Conservation (phyloP, 2,329 filamentous ascomycete genomes). For the Pseudocercospora vitis region DNA sequence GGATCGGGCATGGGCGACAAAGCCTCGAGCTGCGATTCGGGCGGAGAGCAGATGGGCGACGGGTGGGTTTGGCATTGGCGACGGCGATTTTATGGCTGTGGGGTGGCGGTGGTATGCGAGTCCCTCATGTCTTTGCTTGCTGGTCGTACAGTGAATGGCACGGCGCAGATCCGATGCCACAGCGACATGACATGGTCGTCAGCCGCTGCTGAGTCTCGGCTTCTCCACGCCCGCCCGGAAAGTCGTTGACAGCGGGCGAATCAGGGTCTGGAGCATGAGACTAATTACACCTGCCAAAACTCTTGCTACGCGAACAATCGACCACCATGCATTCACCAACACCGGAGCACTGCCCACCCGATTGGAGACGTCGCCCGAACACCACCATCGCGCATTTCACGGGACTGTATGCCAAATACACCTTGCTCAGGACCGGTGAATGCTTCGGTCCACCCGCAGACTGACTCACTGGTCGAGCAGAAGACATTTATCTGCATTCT, state of each 20-base stretch:
- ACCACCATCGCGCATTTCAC: too few species aligned
- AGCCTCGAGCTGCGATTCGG: conserved; percentile 20
- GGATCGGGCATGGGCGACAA: conserved; percentile 8
- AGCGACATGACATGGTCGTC: background rate
- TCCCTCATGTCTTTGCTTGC: conserved; percentile 4
- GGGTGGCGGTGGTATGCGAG: background rate
- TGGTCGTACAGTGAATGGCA: too few species aligned
- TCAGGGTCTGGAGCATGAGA: background rate
- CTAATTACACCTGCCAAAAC: background rate
- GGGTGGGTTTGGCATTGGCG: conserved; percentile 15
- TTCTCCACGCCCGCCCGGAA: too few species aligned
- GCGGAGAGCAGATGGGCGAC: conserved; percentile 10
- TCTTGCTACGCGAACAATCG: background rate
- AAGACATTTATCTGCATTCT: conserved; percentile 10
- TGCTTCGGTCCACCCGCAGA: conserved; percentile 21
- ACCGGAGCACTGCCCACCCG: too few species aligned
- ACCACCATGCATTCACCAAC: background rate
- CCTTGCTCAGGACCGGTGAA: conserved; percentile 18
- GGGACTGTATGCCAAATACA: too few species aligned
- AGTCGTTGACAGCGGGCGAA: background rate
- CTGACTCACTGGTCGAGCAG: conserved; percentile 24
- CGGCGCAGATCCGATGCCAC: background rate
- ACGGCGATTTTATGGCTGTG: conserved; percentile 4
- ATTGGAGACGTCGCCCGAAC: background rate
- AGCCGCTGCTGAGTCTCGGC: background rate